phyloP scores from a whole-genome alignment of 257 asterid genomes.

The Solanum raphanifolium region DNA sequence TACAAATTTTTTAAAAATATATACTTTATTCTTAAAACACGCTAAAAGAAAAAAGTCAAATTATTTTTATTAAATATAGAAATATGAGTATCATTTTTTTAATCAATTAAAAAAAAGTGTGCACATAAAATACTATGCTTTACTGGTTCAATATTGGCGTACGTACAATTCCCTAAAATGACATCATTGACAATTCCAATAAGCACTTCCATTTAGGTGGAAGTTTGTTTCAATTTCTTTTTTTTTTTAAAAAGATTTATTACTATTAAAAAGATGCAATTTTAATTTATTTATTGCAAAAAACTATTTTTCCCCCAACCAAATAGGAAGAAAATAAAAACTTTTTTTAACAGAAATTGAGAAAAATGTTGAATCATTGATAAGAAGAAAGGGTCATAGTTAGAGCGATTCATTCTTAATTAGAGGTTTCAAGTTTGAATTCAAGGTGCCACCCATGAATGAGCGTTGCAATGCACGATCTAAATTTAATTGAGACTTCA shows the following conservation, averaged over 20 bases:
- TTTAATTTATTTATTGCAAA: not conserved
- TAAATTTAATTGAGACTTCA: rapidly evolving
- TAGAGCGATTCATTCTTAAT: too few species aligned
- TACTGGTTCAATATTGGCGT: not conserved
- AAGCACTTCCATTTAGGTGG: not conserved
- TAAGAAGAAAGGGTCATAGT: not conserved
- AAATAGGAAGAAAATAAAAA: not conserved
- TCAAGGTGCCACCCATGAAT: not conserved
- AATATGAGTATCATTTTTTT: too few species aligned
- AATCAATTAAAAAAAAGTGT: too few species aligned
- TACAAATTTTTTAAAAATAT: too few species aligned
- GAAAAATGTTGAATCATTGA: not conserved
- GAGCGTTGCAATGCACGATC: rapidly evolving
- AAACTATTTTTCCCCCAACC: not conserved
- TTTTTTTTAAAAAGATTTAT: not conserved
- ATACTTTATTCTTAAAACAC: too few species aligned
- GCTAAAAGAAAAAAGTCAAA: too few species aligned
- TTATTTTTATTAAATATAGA: too few species aligned
- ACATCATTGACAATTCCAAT: not conserved
- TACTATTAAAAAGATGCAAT: not conserved
- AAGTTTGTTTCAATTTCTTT: not conserved
- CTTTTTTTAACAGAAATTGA: not conserved
- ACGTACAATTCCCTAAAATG: not conserved
- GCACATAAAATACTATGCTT: not conserved
- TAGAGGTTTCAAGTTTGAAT: too few species aligned